Conservation (phyloP, 2,329 filamentous ascomycete genomes). For the Pyrenochaeta sp. region DNA sequence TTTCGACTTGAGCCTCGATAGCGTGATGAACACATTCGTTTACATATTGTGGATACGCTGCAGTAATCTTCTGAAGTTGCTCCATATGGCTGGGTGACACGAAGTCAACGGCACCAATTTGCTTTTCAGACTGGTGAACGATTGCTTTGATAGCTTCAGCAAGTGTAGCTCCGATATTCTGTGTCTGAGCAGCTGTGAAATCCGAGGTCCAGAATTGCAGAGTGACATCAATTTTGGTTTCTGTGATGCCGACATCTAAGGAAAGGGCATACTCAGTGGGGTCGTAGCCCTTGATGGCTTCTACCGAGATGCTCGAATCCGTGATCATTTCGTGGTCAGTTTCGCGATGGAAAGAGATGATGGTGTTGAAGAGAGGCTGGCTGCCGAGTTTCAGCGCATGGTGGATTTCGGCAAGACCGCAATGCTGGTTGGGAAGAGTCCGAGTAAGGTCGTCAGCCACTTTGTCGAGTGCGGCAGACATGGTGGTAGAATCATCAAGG, state of each 20-base stretch:
- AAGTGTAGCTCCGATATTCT: too few species aligned
- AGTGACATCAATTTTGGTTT: too few species aligned
- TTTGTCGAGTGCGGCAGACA: slow-evolving; percentile 18
- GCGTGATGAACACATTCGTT: slow-evolving; percentile 12
- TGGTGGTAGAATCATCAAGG: too few species aligned
- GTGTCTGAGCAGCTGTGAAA: too few species aligned
- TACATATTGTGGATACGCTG: slow-evolving; percentile 17
- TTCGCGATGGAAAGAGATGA: slow-evolving; percentile 43
- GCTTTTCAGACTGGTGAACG: too few species aligned
- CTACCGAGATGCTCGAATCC: slow-evolving; percentile 16
- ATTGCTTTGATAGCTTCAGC: too few species aligned
- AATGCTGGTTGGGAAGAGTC: slow-evolving; percentile 12
- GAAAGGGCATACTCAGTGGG: slow-evolving; percentile 53
- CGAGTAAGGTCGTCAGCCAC: slow-evolving; percentile 15
- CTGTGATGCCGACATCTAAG: too few species aligned
- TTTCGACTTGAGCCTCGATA: slow-evolving; percentile 1
- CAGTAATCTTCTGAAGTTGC: slow-evolving; percentile 23
- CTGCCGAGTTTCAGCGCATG: slow-evolving; percentile 42
- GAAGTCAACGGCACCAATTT: too few species aligned
- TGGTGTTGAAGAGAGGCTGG: slow-evolving; percentile 53
- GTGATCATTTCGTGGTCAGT: slow-evolving; percentile 10
- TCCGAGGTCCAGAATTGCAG: too few species aligned
- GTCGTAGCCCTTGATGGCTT: slow-evolving; percentile 38
- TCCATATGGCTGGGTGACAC: neutral
- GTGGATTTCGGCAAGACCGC: slow-evolving; percentile 50